These are phyloP conservation scores for Epichloe amarillans DNA, from an alignment of 2,329 filamentous ascomycete species.

Conservation along the genomic window DNA sequence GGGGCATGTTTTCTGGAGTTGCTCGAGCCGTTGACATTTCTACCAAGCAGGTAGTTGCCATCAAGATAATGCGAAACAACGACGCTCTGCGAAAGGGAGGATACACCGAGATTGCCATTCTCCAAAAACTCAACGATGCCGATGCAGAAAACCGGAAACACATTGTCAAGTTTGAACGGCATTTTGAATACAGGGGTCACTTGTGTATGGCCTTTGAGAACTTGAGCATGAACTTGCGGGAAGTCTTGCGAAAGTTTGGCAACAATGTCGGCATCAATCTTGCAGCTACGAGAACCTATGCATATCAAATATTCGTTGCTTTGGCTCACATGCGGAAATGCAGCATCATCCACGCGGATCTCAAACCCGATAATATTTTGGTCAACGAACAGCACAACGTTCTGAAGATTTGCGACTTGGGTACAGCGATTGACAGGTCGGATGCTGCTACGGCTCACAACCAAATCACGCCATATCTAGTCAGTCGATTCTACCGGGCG, in stretches of 20 bases:
- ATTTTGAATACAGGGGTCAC: constrained; percentile 90
- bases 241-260: constrained; percentile 90
- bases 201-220: constrained; percentile 97
- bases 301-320: constrained; percentile 86
- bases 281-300: constrained; percentile 74
- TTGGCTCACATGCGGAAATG: constrained; percentile 80
- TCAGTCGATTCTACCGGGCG: constrained; percentile 93
- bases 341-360: constrained; percentile 86
- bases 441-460: constrained; percentile 60
- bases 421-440: constrained; percentile 83
- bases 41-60: constrained; percentile 66
- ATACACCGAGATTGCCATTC: constrained; percentile 84
- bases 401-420: constrained; percentile 91
- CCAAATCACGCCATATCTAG: constrained; percentile 86
- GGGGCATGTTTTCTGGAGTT: constrained; percentile 96
- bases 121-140: constrained; percentile 72
- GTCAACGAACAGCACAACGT: constrained; percentile 71
- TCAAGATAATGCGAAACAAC: constrained; percentile 97
- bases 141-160: constrained; percentile 87
- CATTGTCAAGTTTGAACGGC: constrained; percentile 72
- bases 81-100: constrained; percentile 85
- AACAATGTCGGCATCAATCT: constrained; percentile 89
- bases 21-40: constrained; percentile 71
- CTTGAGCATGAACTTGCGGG: constrained; percentile 80
- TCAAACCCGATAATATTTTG: constrained; percentile 96